phyloP scores from a whole-genome alignment of 805 yeast species.

The Candida berthetii region DNA sequence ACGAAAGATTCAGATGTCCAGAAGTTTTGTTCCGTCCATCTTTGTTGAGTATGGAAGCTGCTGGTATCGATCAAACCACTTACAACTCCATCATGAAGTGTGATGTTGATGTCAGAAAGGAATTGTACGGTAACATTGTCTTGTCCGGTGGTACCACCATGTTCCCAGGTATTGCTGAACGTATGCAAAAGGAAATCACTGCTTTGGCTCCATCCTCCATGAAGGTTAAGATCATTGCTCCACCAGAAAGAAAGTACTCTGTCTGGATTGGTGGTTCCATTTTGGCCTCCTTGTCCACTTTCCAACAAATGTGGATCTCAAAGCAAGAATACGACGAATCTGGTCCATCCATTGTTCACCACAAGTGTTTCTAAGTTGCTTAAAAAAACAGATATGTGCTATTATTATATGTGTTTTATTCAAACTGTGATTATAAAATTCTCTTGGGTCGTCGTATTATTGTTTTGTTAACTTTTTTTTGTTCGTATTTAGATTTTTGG shows the following conservation, averaged over 20 bases:
- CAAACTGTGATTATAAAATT: no score
- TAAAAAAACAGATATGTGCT: not conserved
- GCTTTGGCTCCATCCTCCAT: slow-evolving; percentile 99
- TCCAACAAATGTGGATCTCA: slow-evolving; percentile 99
- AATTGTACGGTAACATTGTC: slow-evolving; percentile 97
- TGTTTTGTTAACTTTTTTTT: no score
- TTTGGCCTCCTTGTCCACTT: slow-evolving; percentile 96
- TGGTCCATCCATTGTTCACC: slow-evolving; percentile 95
- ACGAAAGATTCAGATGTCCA: slow-evolving; percentile 99
- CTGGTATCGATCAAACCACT: slow-evolving; percentile 97
- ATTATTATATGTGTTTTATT: not conserved
- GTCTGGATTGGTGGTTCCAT: slow-evolving; percentile 99
- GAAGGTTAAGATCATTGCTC: slow-evolving; percentile 99
- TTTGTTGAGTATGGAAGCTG: slow-evolving; percentile 84
- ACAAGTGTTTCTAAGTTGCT: slow-evolving; percentile 37
- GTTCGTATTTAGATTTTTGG: no score
- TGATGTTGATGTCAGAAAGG: slow-evolving; percentile 98
- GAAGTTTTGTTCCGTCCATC: slow-evolving; percentile 99
- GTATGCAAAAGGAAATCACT: slow-evolving; percentile 99
- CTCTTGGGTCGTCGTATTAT: no score
- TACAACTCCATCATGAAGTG: slow-evolving; percentile 83
- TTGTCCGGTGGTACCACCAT: slow-evolving; percentile 99
- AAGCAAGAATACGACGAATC: slow-evolving; percentile 99
- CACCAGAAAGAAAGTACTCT: slow-evolving; percentile 98
- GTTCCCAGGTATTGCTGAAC: slow-evolving; percentile 99